A percentile compares a stretch with the other conserved stretches of the same genome.
These are phyloP conservation scores for Notholithocarpus densiflorus DNA, from an alignment of 306 rosid genomes.

Conservation along the genomic window DNA sequence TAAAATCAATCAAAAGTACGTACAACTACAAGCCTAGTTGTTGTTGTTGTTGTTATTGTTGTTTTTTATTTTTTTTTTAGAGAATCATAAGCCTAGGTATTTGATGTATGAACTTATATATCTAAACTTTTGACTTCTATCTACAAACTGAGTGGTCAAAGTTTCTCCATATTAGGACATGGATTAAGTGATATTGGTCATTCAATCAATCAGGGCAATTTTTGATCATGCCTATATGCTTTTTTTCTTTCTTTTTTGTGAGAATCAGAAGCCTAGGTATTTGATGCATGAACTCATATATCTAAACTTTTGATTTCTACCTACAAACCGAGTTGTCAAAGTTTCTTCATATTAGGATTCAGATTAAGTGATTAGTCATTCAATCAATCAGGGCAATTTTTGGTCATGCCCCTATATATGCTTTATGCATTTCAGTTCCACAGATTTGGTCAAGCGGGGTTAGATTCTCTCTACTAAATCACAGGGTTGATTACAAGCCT, in stretches of 20 bases:
- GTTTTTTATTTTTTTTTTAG: background rate
- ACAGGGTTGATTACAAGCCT: no score
- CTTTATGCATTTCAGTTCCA: background rate
- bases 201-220: background rate
- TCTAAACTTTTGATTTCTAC: constrained; percentile 6
- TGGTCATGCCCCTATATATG: background rate
- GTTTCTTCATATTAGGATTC: background rate
- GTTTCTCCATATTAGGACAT: background rate
- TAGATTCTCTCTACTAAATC: no score
- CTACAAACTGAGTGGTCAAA: constrained; percentile 4
- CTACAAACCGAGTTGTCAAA: constrained; percentile 4
- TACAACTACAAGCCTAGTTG: no score
- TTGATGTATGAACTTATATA: background rate
- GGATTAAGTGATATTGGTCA: constrained; percentile 13
- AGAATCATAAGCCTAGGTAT: background rate
- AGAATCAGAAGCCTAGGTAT: background rate
- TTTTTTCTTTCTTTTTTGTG: no score
- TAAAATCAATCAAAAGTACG: constrained; percentile 11
- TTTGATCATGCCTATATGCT: background rate
- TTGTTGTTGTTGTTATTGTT: background rate
- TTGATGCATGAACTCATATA: background rate
- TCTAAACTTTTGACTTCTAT: constrained; percentile 6
- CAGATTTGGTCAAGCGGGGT: background rate
- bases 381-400: background rate
- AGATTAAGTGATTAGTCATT: constrained; percentile 14